Evolutionary conservation across 2,329 filamentous ascomycete species (phyloP).

Genomic region (Diplodia corticola): DNA sequence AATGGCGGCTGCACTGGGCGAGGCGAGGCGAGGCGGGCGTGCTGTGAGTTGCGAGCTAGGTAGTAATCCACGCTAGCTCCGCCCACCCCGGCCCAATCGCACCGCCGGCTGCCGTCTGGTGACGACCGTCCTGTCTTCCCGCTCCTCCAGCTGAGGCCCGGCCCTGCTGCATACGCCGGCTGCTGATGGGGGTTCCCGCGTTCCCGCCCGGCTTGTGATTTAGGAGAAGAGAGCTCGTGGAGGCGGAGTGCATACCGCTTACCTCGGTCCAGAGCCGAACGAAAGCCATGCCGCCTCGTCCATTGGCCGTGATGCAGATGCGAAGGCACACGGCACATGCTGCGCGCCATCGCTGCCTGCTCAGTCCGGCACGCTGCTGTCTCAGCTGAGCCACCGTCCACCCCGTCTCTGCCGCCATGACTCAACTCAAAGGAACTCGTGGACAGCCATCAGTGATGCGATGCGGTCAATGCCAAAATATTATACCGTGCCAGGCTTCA

Average conservation of each 20-base stretch:
- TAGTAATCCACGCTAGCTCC: background rate
- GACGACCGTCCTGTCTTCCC: background rate
- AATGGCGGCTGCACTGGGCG: too few species aligned
- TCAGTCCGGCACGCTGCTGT: background rate
- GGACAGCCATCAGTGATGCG: background rate
- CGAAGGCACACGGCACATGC: background rate
- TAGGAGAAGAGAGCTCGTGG: background rate
- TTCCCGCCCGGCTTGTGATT: background rate
- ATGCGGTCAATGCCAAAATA: background rate
- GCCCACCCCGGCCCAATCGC: background rate
- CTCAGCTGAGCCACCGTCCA: conserved; percentile 12
- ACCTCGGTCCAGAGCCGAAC: background rate
- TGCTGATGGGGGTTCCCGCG: background rate
- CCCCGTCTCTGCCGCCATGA: background rate
- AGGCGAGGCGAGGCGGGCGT: too few species aligned
- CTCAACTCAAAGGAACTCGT: background rate
- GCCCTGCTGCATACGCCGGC: background rate
- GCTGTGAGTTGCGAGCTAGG: background rate
- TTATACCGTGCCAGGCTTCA: background rate
- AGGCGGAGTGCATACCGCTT: background rate
- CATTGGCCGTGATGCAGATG: background rate
- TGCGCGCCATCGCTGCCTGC: conserved; percentile 10
- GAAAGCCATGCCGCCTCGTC: too few species aligned
- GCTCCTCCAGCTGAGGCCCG: background rate
- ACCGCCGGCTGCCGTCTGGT: background rate